These are phyloP conservation scores for Alternaria panax DNA, from an alignment of 2,329 filamentous ascomycete genomes.

Conservation along the genomic window DNA sequence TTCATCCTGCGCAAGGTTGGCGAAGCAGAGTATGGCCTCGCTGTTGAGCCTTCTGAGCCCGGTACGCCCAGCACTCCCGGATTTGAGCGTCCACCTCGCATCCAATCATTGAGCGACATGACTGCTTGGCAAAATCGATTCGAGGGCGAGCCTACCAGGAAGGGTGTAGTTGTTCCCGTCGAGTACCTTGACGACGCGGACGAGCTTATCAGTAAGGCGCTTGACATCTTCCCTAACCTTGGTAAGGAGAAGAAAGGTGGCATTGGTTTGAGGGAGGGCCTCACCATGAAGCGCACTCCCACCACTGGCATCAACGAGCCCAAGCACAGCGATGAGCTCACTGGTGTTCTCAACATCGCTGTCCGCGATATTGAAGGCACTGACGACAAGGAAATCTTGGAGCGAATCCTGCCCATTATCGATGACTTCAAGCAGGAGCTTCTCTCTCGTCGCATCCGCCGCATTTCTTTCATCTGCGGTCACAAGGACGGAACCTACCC, in stretches of 20 bases:
- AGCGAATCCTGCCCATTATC: slow-evolving; percentile 77
- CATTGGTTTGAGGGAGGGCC: slow-evolving; percentile 46
- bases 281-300: slow-evolving; percentile 72
- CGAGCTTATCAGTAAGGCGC: slow-evolving; percentile 80
- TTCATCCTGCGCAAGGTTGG: slow-evolving; percentile 94
- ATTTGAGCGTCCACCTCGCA: slow-evolving; percentile 71
- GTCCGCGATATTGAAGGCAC: slow-evolving; percentile 85
- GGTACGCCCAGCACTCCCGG: slow-evolving; percentile 75
- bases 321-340: slow-evolving; percentile 77
- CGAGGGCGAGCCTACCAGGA: slow-evolving; percentile 77
- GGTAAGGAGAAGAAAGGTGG: slow-evolving; percentile 63
- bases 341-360: slow-evolving; percentile 90
- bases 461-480: slow-evolving; percentile 95
- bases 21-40: slow-evolving; percentile 86
- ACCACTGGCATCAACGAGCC: slow-evolving; percentile 45
- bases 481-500: slow-evolving; percentile 94
- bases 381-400: slow-evolving; percentile 81
- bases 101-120: slow-evolving; percentile 97
- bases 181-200: slow-evolving; percentile 94
- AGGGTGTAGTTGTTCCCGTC: slow-evolving; percentile 93
- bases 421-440: slow-evolving; percentile 85
- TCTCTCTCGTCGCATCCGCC: slow-evolving; percentile 79
- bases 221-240: slow-evolving; percentile 78
- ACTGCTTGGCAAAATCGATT: slow-evolving; percentile 80
- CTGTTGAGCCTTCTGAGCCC: slow-evolving; percentile 78